Evolutionary conservation across 495 filamentous ascomycete genomes (phyloP), one percentile per base, ranked within the genome.

Genomic region (Trichocladium uniseriatum): DNA sequence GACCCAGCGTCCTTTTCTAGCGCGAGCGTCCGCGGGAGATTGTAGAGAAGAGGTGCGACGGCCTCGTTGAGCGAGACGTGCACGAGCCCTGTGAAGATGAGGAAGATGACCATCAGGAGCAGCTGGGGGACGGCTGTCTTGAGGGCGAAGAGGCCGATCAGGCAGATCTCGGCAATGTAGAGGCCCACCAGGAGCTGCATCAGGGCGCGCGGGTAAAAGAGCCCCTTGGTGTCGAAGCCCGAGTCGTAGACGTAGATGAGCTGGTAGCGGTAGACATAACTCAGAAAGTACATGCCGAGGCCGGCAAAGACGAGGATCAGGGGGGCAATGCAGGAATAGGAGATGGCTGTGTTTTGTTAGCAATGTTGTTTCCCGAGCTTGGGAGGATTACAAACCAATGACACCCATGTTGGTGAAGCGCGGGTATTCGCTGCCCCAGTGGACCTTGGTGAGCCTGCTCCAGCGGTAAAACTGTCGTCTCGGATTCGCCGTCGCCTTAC

Each of bases 241-340:
- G 83, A 72, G 54, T 88, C 81, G 49, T 80, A 84, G 16, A 91
- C 83, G 65, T 86, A 95, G 38, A 95, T 73, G 45, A 95, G 59
- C 60, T 89, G 87, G 73, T 95, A 95, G 8, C 86, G 80, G 70
- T 87, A 94, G 36, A 87, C 84, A 46, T 87, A 74, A 63, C 89
- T 89, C 64, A 91, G 80, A 50, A 94, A 75, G 39, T 76, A 80
- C 51, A 95, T 71, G 19, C 87, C 89, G 29, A 89, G 69, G 8
- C 80, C 78, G 6, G 82, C 82, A 58, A 95, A 94, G 11, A 80
- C 80, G n/a, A 95, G 70, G 41, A 95, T 81, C n/a, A 95, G 66
- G 0, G 89, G 89, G 3, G 90, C 87, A 58, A 95, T 92, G 64
- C 86, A 85, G 8, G 89, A 86, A 60, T 95, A 95, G 47, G 81